These are phyloP conservation scores for Apiotrichum brassicae DNA, from an alignment of 1,284 basidiomycete genomes.

Conservation along the genomic window DNA sequence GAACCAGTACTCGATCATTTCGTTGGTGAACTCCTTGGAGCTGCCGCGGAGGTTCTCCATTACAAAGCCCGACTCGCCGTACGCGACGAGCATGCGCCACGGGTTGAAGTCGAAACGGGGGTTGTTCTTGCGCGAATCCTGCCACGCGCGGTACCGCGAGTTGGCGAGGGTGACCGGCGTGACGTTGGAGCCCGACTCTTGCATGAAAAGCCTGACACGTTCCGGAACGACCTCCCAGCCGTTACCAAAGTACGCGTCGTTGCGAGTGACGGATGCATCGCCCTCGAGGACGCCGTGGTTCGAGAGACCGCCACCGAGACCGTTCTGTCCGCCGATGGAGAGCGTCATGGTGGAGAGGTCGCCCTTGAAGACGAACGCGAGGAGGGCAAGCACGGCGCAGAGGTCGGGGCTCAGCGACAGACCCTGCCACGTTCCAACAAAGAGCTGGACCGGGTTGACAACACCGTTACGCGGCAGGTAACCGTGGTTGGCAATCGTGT, in stretches of 20 bases:
- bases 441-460: constrained; percentile 28
- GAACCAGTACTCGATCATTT: constrained; percentile 16
- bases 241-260: constrained; percentile 10
- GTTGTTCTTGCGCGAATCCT: constrained; percentile 12
- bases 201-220: constrained; percentile 2
- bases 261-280: constrained; percentile 17
- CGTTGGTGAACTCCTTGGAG: constrained; percentile 4
- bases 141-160: constrained; percentile 11
- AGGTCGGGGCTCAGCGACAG: constrained; percentile 36
- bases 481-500: constrained; percentile 40
- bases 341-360: constrained; percentile 27
- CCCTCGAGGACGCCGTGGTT: constrained; percentile 18
- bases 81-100: constrained; percentile 20
- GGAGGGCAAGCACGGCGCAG: constrained; percentile 21
- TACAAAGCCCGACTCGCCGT: constrained; percentile 18
- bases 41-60: constrained; percentile 13
- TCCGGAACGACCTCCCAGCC: not conserved
- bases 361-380: constrained; percentile 31
- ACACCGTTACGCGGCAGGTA: constrained; percentile 33
- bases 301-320: constrained; percentile 12
- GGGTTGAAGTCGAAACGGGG: constrained; percentile 18
- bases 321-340: constrained; percentile 18
- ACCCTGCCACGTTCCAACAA: constrained; percentile 20
- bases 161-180: constrained; percentile 8
- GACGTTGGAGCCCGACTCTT: constrained; percentile 8